Evolutionary conservation across 345 rosid genomes (phyloP), one percentile per base, ranked within the genome.

Genomic region (Carallia pectinifolia): DNA sequence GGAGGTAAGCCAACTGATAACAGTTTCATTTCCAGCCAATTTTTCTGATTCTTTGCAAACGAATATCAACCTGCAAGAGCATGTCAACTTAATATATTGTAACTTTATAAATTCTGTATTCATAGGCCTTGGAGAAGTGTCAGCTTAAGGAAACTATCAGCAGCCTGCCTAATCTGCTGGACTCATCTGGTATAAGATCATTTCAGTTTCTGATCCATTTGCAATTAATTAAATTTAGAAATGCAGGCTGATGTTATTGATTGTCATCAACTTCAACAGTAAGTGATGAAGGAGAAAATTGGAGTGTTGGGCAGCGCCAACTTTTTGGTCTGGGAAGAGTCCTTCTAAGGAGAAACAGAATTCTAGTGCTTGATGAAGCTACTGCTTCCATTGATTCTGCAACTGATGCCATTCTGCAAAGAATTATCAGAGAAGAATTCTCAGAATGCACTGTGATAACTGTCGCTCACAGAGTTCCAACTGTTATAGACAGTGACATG

Each of bases 1-100:
- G 98, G 76, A 86, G 91, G 96, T 89, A 31, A 80, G 70, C 37
- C 39, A 29, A 47, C 65, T 53, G 58, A 54, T 27, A 44, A 56
- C 39, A 7, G 8, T 44, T 34, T 33, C 39, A 9, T 16, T 48
- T 52, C 44, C 62, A 4, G 1, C 29, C 59, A 27, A 7, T 55
- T 13, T 19, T 55, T 55, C 30, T 7, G 59, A 55, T 55, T 55
- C 29, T 54, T 19, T 19, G 1, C 58, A 18, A 10, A 9, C 8
- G 33, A 66, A 1, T 18, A 30, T 33, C 37, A 34, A 39, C 50
- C 50, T 44, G 5, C 13, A 44, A 44, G 50, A 16, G 23, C 50
- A 44, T 3, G 50, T 4, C 50, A 13, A 17, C 8, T 19, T 8
- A 8, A 8, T 12, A 18, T 5, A 8, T 33, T 13, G 7, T 15